Conservation (phyloP, 2,329 filamentous ascomycete genomes). For the Penicillium sp. region DNA sequence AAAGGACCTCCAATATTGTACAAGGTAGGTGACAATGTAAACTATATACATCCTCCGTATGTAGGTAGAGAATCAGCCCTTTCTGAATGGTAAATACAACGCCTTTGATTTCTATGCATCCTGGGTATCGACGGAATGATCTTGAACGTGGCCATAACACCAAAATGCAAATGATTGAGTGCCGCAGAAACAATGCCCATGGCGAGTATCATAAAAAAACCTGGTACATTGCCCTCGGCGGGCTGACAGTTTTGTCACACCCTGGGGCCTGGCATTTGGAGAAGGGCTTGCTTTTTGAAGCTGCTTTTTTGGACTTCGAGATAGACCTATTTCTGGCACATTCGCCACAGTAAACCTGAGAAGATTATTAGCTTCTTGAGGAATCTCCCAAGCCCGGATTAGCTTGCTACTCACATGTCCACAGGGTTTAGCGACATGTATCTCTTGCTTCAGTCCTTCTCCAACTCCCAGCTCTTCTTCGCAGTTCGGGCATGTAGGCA, state of each 20-base stretch:
- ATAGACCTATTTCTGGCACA: constrained; percentile 42
- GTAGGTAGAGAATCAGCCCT: neutral
- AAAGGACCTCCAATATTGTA: neutral
- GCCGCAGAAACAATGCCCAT: constrained; percentile 1
- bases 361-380: constrained; percentile 6
- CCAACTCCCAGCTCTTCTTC: constrained; percentile 77
- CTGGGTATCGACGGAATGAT: constrained; percentile 23
- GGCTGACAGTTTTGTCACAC: constrained; percentile 41
- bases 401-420: constrained; percentile 68
- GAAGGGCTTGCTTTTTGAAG: constrained; percentile 40
- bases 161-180: constrained; percentile 21
- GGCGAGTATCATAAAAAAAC: constrained; percentile 42
- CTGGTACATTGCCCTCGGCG: constrained; percentile 44
- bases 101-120: constrained; percentile 20
- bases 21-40: neutral
- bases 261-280: constrained; percentile 43
- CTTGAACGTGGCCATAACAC: constrained; percentile 17
- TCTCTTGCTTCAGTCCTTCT: constrained; percentile 68
- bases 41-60: no score
- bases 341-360: constrained; percentile 49
- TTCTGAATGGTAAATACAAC: constrained; percentile 6
- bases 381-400: neutral
- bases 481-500: constrained; percentile 81
- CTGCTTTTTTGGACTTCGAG: constrained; percentile 34
- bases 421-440: constrained; percentile 87